A percentile compares a stretch with the other conserved stretches of the same genome.
phyloP scores from a whole-genome alignment of 148 eudicot species.

The Rhododendron ferrugineum region DNA sequence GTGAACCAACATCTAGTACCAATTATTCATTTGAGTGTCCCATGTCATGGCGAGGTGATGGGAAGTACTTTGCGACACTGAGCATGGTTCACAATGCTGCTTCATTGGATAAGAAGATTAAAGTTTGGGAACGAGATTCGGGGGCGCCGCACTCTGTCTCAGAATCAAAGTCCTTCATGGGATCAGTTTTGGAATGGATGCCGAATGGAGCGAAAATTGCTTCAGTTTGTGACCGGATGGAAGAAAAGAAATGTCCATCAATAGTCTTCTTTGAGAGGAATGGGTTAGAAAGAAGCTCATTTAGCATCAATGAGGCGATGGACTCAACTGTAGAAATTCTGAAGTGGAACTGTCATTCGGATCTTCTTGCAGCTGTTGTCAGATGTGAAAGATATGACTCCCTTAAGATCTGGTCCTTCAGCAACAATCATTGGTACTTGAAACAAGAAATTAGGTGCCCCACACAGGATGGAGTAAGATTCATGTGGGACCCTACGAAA shows the following conservation, averaged over 20 bases:
- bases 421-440: conserved; percentile 91
- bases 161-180: conserved; percentile 56
- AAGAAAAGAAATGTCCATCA: conserved; percentile 48
- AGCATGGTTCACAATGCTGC: conserved; percentile 44
- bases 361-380: conserved; percentile 67
- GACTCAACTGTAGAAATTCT: conserved; percentile 48
- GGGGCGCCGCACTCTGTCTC: conserved; percentile 72
- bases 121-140: conserved; percentile 94
- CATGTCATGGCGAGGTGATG: conserved; percentile 96
- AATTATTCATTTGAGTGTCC: conserved; percentile 32
- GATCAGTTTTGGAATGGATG: conserved; percentile 78
- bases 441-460: conserved; percentile 82
- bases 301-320: conserved; percentile 50
- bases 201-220: conserved; percentile 93
- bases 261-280: conserved; percentile 81
- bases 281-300: conserved; percentile 90
- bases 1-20: conserved; percentile 27
- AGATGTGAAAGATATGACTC: conserved; percentile 57
- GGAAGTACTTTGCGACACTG: conserved; percentile 80
- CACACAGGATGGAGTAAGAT: conserved; percentile 49
- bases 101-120: conserved; percentile 49
- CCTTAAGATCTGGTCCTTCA: conserved; percentile 78
- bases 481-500: conserved; percentile 86
- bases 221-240: conserved; percentile 46
- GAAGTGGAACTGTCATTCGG: conserved; percentile 85